Conservation (phyloP, 2,329 filamentous ascomycete species). For the Pestalotiopsis sp. region DNA sequence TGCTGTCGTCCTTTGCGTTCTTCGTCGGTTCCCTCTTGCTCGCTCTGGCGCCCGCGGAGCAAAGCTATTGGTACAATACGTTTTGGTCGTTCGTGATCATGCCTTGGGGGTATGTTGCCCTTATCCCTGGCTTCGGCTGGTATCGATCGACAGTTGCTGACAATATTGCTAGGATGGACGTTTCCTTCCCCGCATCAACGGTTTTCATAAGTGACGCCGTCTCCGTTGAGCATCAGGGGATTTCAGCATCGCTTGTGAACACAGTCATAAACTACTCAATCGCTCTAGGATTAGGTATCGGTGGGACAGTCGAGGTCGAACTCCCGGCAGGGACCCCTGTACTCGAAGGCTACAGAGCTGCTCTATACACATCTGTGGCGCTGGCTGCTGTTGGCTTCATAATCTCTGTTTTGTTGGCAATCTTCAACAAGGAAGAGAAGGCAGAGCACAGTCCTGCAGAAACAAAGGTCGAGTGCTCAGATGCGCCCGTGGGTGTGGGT, state of each 20-base stretch:
- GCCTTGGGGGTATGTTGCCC: slow-evolving; percentile 39
- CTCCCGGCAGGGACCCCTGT: slow-evolving; percentile 23
- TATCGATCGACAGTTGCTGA: neutral
- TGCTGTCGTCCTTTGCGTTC: slow-evolving; percentile 45
- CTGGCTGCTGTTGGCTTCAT: slow-evolving; percentile 21
- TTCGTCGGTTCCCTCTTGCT: slow-evolving; percentile 43
- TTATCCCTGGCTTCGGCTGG: neutral
- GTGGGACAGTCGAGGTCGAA: slow-evolving; percentile 61
- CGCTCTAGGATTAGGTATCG: slow-evolving; percentile 65
- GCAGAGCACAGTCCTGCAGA: neutral
- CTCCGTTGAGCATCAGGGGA: slow-evolving; percentile 37
- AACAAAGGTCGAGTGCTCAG: neutral
- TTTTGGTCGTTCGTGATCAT: slow-evolving; percentile 62
- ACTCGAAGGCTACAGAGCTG: slow-evolving; percentile 24
- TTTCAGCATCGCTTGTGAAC: slow-evolving; percentile 22
- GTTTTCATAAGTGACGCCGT: slow-evolving; percentile 59
- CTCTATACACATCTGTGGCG: slow-evolving; percentile 23
- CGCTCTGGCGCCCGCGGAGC: slow-evolving; percentile 49
- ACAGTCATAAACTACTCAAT: slow-evolving; percentile 72
- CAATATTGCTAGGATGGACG: slow-evolving; percentile 56
- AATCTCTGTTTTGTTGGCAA: neutral
- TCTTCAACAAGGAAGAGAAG: neutral
- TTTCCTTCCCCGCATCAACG: slow-evolving; percentile 65
- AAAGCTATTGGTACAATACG: slow-evolving; percentile 65
- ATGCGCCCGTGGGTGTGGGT: neutral